Conservation (phyloP, 2,329 filamentous ascomycete genomes). For the Colletotrichum musicola region DNA sequence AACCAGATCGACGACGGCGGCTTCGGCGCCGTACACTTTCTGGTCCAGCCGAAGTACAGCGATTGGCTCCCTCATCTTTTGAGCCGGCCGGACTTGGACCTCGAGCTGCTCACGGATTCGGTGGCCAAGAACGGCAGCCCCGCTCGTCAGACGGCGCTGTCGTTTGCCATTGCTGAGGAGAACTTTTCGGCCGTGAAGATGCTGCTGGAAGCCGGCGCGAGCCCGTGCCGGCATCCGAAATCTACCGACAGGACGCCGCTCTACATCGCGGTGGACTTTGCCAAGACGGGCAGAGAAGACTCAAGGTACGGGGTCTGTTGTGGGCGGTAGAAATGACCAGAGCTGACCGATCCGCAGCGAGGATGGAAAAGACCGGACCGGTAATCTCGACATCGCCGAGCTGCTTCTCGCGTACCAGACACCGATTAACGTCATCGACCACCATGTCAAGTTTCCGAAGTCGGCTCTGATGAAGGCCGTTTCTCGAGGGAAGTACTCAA, state of each 20-base stretch:
- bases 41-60: conserved; percentile 37
- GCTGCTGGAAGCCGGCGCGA: conserved; percentile 42
- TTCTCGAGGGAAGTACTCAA: conserved; percentile 17
- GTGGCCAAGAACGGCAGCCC: neutral
- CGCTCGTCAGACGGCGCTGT: conserved; percentile 37
- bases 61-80: conserved; percentile 34
- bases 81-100: conserved; percentile 15
- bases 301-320: neutral
- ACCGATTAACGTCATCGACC: conserved; percentile 29
- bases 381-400: conserved; percentile 29
- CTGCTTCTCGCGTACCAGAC: conserved; percentile 32
- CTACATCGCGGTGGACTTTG: conserved; percentile 13
- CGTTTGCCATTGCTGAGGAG: conserved; percentile 38
- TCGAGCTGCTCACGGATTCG: conserved; percentile 21
- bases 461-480: conserved; percentile 31
- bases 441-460: conserved; percentile 7
- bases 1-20: conserved; percentile 39
- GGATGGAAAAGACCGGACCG: neutral
- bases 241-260: conserved; percentile 15
- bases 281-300: neutral
- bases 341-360: neutral
- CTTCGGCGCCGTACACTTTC: conserved; percentile 31
- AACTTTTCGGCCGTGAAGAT: conserved; percentile 38
- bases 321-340: neutral
- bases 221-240: conserved; percentile 28